Base-by-base conservation (phyloP, 192 early-diverging fungal genomes). In the Powellomyces hirtus region DNA sequence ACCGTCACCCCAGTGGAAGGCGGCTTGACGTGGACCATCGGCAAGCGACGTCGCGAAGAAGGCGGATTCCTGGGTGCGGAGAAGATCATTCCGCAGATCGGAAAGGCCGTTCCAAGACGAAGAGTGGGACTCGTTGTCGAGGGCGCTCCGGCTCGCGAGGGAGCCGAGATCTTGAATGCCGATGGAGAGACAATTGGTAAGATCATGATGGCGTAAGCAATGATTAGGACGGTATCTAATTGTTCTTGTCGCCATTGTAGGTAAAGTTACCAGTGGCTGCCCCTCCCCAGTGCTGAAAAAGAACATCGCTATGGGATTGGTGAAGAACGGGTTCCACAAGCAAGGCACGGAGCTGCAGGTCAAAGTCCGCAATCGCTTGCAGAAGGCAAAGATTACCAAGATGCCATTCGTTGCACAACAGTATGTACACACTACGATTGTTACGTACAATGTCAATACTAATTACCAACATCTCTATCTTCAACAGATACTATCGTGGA, bases 301-400 rank as follows among this genome's bases (percentile, higher is more conserved):
- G 81, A 99, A 99, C 81, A 81, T 99, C 65, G 97, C 95, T 14
- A 99, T 99, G 95, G 97, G 90, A 0, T 97, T 96, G 66, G 92
- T 99, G 38, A 79, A 87, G 74, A 85, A 85, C 63, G 94, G 94
- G 10, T 83, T 87, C 77, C 91, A 94, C 80, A 98, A 98, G 86
- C 76, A 74, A 24, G 92, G 90, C n/a, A 98, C 97, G n/a, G 82
- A 88, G 62, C 80, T 99, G 34, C 79, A 88, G 79, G 94, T 99
- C 50, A 87, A 90, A 71, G 97, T 99, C 49, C 88, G 97, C 75
- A 88, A 88, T 72, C 86, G 87, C 66, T 62, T 91, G 40, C 90
- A 96, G 68, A 88, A 90, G 49, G 97, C 92, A 31, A 69, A 66
- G 40, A 88, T 99, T 16, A 84, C 84, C 62, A 98, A 94, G 79